These are phyloP conservation scores for Cinchona pubescens DNA, from an alignment of 257 asterid genomes.

Conservation along the genomic window DNA sequence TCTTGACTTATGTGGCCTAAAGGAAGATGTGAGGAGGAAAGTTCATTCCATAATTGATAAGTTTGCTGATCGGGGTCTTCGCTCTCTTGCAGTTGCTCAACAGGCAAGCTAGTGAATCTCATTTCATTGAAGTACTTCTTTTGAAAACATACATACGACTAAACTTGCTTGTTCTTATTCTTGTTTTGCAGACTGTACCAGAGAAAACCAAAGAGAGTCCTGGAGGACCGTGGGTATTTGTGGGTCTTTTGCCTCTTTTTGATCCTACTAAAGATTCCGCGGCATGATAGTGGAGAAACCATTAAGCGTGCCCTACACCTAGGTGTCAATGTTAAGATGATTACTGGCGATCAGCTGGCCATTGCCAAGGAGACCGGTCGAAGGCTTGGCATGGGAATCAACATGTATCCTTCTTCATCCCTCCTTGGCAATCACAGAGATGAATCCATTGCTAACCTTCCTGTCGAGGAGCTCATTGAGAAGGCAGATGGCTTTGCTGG, in stretches of 20 bases:
- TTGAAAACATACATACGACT: background rate
- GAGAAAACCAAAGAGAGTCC: constrained; percentile 50
- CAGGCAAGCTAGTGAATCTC: constrained; percentile 29
- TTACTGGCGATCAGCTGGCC: constrained; percentile 49
- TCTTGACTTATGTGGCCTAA: constrained; percentile 37
- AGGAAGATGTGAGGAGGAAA: constrained; percentile 31
- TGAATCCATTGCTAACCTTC: constrained; percentile 35
- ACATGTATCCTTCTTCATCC: constrained; percentile 53
- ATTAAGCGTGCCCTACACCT: constrained; percentile 48
- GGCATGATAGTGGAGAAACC: constrained; percentile 59
- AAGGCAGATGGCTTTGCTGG: constrained; percentile 57
- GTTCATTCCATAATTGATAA: constrained; percentile 46
- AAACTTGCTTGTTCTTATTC: constrained; percentile 6
- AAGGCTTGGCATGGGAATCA: constrained; percentile 52
- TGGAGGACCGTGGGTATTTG: constrained; percentile 54
- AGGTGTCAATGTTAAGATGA: constrained; percentile 63
- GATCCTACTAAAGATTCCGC: constrained; percentile 68
- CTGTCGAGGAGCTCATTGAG: constrained; percentile 47
- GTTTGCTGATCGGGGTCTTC: constrained; percentile 60
- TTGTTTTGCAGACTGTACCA: constrained; percentile 39
- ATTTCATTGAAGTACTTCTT: background rate
- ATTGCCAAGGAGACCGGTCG: constrained; percentile 52
- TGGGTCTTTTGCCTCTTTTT: constrained; percentile 57
- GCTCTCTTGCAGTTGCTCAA: constrained; percentile 51
- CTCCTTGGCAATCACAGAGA: constrained; percentile 47